Evolutionary conservation across 495 filamentous ascomycete species (phyloP).

Genomic region (Tuber microsphaerosporum): DNA sequence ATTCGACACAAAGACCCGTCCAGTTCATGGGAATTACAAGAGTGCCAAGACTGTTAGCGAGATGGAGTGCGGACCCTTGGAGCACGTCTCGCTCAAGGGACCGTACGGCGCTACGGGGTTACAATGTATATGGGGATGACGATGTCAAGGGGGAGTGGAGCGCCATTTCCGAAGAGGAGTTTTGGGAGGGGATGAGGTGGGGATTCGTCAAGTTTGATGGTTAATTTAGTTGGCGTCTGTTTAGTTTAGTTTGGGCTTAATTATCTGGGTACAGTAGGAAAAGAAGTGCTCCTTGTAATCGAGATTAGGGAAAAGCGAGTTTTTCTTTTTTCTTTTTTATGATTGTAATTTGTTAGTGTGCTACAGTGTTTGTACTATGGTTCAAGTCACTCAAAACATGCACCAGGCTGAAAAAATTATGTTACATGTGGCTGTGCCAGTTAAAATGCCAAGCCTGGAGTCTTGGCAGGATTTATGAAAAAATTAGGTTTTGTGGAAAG

Average conservation of each 20-base stretch:
- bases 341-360: background rate
- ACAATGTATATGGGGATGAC: conserved; percentile 48
- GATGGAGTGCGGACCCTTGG: conserved; percentile 44
- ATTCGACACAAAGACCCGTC: conserved; percentile 46
- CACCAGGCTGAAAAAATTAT: no score
- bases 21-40: conserved; percentile 50
- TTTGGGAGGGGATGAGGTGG: conserved; percentile 43
- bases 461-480: no score
- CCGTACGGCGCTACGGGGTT: conserved; percentile 51
- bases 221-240: conserved; percentile 13
- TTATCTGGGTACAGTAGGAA: background rate
- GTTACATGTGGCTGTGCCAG: no score
- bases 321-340: background rate
- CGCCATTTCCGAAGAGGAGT: conserved; percentile 45
- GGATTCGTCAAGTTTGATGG: conserved; percentile 40
- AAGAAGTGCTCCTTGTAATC: background rate
- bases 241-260: background rate
- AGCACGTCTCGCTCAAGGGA: conserved; percentile 45
- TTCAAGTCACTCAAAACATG: no score
- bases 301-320: background rate
- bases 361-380: background rate
- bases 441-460: no score
- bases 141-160: conserved; percentile 45
- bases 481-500: no score
- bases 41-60: conserved; percentile 43